A percentile compares a stretch with the other conserved stretches of the same genome.
These are phyloP conservation scores for Agrostemma githago DNA, from an alignment of 148 eudicot species.

Conservation along the genomic window DNA sequence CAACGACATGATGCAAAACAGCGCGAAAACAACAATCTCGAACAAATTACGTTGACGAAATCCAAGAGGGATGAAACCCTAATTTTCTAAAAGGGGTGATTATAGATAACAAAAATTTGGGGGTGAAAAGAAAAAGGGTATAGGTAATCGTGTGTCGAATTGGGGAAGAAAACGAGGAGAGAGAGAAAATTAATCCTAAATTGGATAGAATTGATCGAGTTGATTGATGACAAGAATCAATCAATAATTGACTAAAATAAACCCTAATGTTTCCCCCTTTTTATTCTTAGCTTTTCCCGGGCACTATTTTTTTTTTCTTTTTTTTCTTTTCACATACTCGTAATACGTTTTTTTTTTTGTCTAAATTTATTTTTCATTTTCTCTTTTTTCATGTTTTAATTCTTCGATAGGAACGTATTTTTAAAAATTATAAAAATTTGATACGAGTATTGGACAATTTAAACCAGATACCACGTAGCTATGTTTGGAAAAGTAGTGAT, in stretches of 20 bases:
- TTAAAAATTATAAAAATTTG: no score
- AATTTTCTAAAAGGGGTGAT: not conserved
- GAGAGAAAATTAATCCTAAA: slow-evolving; percentile 4
- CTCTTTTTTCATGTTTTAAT: no score
- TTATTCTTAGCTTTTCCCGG: not conserved
- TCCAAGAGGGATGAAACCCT: slow-evolving; percentile 13
- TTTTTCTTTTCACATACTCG: no score
- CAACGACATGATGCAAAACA: slow-evolving; percentile 11
- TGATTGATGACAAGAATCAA: not conserved
- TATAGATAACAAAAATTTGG: not conserved
- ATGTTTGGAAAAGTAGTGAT: no score
- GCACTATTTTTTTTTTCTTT: not conserved
- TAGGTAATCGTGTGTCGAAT: not conserved
- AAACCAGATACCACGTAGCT: no score
- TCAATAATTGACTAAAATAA: slow-evolving; percentile 4
- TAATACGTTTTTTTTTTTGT: no score
- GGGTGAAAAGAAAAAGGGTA: slow-evolving; percentile 11
- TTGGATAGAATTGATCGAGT: not conserved
- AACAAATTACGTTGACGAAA: not conserved
- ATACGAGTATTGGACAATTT: no score
- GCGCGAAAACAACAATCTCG: not conserved
- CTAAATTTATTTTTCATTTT: no score
- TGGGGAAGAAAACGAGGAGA: slow-evolving; percentile 7
- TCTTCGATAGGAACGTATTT: no score
- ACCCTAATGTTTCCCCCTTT: not conserved